phyloP scores from a whole-genome alignment of 2,329 filamentous ascomycete species.

The Cordyceps militaris region DNA sequence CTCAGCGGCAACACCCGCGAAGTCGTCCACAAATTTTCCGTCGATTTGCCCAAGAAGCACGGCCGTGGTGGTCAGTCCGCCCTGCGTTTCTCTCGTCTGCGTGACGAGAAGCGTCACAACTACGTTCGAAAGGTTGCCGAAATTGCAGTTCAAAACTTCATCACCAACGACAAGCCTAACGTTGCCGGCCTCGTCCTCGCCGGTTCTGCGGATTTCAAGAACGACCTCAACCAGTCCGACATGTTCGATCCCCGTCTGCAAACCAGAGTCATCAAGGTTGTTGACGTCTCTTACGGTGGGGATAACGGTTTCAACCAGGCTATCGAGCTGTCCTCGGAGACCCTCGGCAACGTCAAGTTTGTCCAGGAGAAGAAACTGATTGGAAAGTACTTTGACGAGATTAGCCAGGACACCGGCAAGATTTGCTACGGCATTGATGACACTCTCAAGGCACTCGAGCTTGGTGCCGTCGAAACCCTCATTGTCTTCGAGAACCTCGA shows the following conservation, averaged over 20 bases:
- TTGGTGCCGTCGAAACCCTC: constrained; percentile 86
- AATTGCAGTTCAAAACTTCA: constrained; percentile 96
- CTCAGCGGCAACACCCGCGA: constrained; percentile 96
- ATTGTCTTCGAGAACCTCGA: constrained; percentile 98
- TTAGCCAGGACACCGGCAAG: constrained; percentile 93
- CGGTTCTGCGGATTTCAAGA: constrained; percentile 99
- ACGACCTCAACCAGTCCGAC: constrained; percentile 94
- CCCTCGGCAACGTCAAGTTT: constrained; percentile 97
- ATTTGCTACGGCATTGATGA: constrained; percentile 98
- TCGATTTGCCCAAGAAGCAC: constrained; percentile 99
- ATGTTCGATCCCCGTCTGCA: constrained; percentile 91
- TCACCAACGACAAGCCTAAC: constrained; percentile 97
- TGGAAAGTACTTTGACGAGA: constrained; percentile 97
- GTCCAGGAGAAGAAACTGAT: constrained; percentile 99
- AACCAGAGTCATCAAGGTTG: constrained; percentile 97
- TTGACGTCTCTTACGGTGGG: constrained; percentile 96
- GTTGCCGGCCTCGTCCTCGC: constrained; percentile 92
- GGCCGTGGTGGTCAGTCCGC: constrained; percentile 99
- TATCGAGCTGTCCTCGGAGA: constrained; percentile 91
- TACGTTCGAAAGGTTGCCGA: constrained; percentile 99
- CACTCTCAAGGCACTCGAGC: constrained; percentile 91
- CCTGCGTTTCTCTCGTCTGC: constrained; percentile 96
- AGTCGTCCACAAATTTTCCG: constrained; percentile 94
- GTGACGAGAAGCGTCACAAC: constrained; percentile 99
- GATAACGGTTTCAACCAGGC: constrained; percentile 99